Base-by-base conservation (phyloP, 192 early-diverging fungal genomes). In the Podila horticola region DNA sequence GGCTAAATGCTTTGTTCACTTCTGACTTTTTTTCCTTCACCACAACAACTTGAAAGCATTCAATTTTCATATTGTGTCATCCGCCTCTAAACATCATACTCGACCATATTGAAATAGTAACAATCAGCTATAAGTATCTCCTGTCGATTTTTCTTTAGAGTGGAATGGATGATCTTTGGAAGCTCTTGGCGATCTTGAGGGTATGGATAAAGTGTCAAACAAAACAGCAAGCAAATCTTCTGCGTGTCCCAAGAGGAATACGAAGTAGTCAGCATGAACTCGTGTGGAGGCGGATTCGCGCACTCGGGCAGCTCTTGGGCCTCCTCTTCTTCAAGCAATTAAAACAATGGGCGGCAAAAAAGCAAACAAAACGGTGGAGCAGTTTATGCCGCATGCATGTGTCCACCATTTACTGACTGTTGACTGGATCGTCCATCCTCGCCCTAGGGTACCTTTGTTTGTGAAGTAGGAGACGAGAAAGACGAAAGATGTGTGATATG, bases 261-360 rank as follows among this genome's bases (percentile, higher is more conserved):
- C 74, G 69, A 69, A 69, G 19, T 58, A 58, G 74, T 75, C 67
- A 75, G 74, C 74, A 75, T 29, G 12, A 60, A 62, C 60, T 55
- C 52, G 2, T 55, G 8, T 24, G 52, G 20, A 26, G 55, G 38
- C 34, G 8, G 61, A 51, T 11, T 17, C 11, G 6, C n/a, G 17
- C 60, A 20, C 19, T 50, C 64, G 41, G 49, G 31, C 51, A 22
- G 49, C 49, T 50, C 55, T 61, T 49, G 28, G 48, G 26, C 59
- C 52, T 51, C n/a, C 55, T 66, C 19, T 61, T 67, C n/a, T 29
- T 36, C 19, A 5, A n/a, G 20, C 22, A 9, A n/a, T 19, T 26
- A 22, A 50, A 55, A 55, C 24, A 22, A 11, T 26, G 24, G 17
- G n/a, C 52, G 24, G 24, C 22, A 55, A 9, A 26, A 22, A 22